Conservation (phyloP, 352 stramenopile species). For the Aphanomyces invadans region DNA sequence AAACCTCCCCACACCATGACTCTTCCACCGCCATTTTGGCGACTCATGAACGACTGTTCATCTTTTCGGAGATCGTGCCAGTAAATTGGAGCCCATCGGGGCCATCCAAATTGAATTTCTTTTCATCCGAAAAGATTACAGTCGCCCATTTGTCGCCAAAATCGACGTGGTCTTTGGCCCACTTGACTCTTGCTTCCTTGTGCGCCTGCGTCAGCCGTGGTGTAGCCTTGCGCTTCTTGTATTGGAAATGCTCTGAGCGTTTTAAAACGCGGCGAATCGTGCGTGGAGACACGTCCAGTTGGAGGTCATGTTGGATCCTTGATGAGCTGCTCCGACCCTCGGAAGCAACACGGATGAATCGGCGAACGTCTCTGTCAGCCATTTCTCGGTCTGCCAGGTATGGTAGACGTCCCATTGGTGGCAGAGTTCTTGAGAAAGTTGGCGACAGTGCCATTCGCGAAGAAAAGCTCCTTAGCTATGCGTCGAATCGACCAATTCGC, state of each 20-base stretch:
- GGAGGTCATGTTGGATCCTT: slow-evolving; percentile 16
- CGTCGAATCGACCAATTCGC: not conserved
- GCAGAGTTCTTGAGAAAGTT: not conserved
- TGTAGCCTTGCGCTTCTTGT: slow-evolving; percentile 23
- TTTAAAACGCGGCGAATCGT: slow-evolving; percentile 14
- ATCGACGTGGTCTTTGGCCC: slow-evolving; percentile 18
- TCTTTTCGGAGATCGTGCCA: not conserved
- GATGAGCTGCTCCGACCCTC: slow-evolving; percentile 16
- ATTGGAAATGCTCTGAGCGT: slow-evolving; percentile 10
- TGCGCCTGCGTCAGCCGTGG: slow-evolving; percentile 23
- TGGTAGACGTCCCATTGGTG: not conserved
- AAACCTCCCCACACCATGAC: slow-evolving; percentile 31
- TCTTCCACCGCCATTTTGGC: slow-evolving; percentile 15
- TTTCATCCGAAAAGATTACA: slow-evolving; percentile 3
- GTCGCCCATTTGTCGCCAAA: not conserved
- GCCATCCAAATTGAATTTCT: not conserved
- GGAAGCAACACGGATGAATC: slow-evolving; percentile 19
- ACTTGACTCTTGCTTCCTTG: slow-evolving; percentile 15
- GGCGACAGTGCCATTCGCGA: not conserved
- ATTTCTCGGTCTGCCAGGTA: not conserved
- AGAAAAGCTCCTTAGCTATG: not conserved
- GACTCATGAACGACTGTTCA: not conserved
- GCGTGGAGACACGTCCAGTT: slow-evolving; percentile 19
- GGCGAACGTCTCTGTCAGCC: not conserved
- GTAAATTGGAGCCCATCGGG: not conserved